Conservation (phyloP, 2,329 filamentous ascomycete species). For the Aspergillus texensis region DNA sequence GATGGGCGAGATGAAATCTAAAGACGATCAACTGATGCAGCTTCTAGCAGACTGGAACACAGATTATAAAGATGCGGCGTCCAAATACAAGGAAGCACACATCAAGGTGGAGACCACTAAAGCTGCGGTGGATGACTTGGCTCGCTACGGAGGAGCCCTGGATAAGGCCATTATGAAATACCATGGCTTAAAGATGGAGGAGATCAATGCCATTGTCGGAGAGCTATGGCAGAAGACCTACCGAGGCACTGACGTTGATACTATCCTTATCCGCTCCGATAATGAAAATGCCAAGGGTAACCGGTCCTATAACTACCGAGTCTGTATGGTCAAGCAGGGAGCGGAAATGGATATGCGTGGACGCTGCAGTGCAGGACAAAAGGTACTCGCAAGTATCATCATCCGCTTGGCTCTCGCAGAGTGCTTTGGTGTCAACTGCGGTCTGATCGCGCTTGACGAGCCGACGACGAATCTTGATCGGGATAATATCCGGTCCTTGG, state of each 20-base stretch:
- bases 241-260: conserved; percentile 95
- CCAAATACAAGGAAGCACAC: conserved; percentile 81
- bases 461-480: conserved; percentile 95
- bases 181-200: conserved; percentile 95
- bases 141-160: conserved; percentile 77
- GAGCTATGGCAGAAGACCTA: conserved; percentile 98
- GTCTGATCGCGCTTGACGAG: conserved; percentile 94
- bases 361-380: conserved; percentile 93
- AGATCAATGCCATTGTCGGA: conserved; percentile 91
- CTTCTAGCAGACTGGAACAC: conserved; percentile 79
- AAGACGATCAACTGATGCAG: conserved; percentile 76
- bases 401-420: conserved; percentile 95
- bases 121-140: conserved; percentile 87
- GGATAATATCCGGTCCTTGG: conserved; percentile 91
- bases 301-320: conserved; percentile 92
- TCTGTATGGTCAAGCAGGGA: conserved; percentile 97
- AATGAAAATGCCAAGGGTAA: conserved; percentile 74
- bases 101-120: conserved; percentile 90
- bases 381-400: conserved; percentile 94
- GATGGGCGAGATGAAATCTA: conserved; percentile 77
- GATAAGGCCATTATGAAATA: conserved; percentile 98
- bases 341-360: conserved; percentile 99
- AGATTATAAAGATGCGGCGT: conserved; percentile 81
- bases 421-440: conserved; percentile 94
- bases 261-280: conserved; percentile 91